Conservation (phyloP, 495 filamentous ascomycete genomes). For the Aeminium ludgeri region DNA sequence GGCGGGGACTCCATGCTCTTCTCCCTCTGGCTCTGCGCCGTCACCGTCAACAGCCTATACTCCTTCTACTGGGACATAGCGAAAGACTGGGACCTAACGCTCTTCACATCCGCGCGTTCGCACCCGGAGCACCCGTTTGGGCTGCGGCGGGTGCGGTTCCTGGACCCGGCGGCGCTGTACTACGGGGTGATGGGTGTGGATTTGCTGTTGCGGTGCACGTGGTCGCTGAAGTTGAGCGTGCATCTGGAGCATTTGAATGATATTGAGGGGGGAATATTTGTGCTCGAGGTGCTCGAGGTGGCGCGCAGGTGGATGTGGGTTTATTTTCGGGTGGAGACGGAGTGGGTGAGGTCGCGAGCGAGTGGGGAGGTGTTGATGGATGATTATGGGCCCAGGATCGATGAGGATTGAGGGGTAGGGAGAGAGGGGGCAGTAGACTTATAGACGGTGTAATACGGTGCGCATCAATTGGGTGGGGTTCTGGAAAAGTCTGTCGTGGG, state of each 20-base stretch:
- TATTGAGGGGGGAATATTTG: conserved; percentile 68
- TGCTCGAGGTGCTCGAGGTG: conserved; percentile 76
- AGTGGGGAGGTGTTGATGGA: no score
- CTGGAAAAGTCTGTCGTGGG: no score
- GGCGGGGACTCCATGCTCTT: conserved; percentile 11
- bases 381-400: no score
- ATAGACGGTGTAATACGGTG: no score
- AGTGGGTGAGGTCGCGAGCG: conserved; percentile 38
- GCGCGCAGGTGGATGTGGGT: conserved; percentile 89
- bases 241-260: conserved; percentile 68
- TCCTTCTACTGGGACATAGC: conserved; percentile 97
- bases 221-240: conserved; percentile 69
- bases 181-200: conserved; percentile 69
- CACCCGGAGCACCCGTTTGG: conserved; percentile 56
- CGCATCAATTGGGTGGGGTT: no score
- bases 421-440: no score
- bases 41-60: conserved; percentile 68
- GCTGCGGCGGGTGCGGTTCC: conserved; percentile 53
- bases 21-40: conserved; percentile 36
- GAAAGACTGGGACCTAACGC: conserved; percentile 86
- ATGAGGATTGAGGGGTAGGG: no score
- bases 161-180: conserved; percentile 54
- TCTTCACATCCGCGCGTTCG: conserved; percentile 39
- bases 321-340: conserved; percentile 84
- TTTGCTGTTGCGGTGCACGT: conserved; percentile 68